Base-by-base conservation (phyloP, 2,329 filamentous ascomycete genomes). In the Microcera coccophila region DNA sequence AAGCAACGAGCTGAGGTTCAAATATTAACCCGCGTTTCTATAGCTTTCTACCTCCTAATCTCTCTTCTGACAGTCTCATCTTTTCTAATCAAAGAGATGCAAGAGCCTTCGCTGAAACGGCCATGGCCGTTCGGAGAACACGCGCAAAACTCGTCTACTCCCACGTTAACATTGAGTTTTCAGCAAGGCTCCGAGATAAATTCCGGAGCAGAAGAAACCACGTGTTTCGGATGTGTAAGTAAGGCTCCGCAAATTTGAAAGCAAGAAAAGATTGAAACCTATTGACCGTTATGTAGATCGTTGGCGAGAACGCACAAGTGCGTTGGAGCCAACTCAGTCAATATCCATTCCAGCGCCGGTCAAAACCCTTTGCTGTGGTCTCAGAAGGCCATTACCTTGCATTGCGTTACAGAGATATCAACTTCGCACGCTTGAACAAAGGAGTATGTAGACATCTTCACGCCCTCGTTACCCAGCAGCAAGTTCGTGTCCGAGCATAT, bases 321-420 rank as follows among this genome's bases (percentile, higher is more conserved):
- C 22, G 7, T 26, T 7, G 7, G 12, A 26, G 22, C 12, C 7
- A 7, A 26, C 22, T 12, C 22, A 26, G n/a, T n/a, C 22, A 26
- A 26, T 7, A 26, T 12, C 22, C 12, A 26, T 26, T 26, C n/a
- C n/a, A n/a, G n/a, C n/a, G n/a, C n/a, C n/a, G n/a, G 22, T 26
- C 36, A 14, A 8, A 38, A 17, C 16, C 9, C 36, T 16, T 38
- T 18, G 36, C 20, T 15, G 20, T 38, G 10, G 36, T 38, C 4
- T 14, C 5, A 38, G 22, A 20, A 38, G 36, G 36, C 36, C 18
- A 38, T 20, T 38, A 38, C 21, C 28, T 38, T 38, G 18, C 36
- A n/a, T 26, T 38, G 20, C 18, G 24, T 16, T 24, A 29, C 18
- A 5, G 19, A 9, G 36, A 14, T 15, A 29, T 10, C 19, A 38